Conservation (phyloP, 2,329 filamentous ascomycete species). For the Aureobasidium mangrovei region DNA sequence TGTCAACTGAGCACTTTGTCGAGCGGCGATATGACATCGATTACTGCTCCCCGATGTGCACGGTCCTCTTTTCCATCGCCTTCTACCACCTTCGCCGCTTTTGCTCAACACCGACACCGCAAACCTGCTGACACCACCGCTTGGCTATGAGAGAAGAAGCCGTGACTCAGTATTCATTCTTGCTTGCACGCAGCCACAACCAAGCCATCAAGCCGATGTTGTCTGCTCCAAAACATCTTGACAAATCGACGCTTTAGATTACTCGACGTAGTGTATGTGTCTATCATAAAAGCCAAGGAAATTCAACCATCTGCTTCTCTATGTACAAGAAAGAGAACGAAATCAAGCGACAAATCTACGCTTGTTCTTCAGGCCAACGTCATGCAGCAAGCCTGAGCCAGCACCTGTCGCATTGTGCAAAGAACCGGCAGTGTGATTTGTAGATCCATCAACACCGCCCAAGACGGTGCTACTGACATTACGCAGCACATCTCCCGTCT, state of each 20-base stretch:
- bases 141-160: too few relatives aligned
- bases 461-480: not conserved
- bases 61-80: not conserved
- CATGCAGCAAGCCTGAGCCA: not conserved
- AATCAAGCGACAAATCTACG: conserved; percentile 4
- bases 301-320: not conserved
- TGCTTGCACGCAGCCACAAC: not conserved
- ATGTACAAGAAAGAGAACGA: not conserved
- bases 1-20: not conserved
- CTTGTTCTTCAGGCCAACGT: not conserved
- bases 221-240: too few relatives aligned
- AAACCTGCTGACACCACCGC: not conserved
- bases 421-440: not conserved
- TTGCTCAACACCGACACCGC: not conserved
- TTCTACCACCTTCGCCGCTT: not conserved
- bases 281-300: not conserved
- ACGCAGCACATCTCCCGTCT: not conserved
- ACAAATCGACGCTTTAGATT: too few relatives aligned
- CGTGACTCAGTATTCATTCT: too few relatives aligned
- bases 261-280: too few relatives aligned
- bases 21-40: conserved; percentile 7
- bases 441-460: not conserved
- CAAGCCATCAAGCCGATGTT: not conserved
- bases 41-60: not conserved
- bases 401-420: not conserved